Evolutionary conservation across 1,139 yeast species (phyloP), one percentile per base, ranked within the genome.

Genomic region (Yamadazyma triangularis): DNA sequence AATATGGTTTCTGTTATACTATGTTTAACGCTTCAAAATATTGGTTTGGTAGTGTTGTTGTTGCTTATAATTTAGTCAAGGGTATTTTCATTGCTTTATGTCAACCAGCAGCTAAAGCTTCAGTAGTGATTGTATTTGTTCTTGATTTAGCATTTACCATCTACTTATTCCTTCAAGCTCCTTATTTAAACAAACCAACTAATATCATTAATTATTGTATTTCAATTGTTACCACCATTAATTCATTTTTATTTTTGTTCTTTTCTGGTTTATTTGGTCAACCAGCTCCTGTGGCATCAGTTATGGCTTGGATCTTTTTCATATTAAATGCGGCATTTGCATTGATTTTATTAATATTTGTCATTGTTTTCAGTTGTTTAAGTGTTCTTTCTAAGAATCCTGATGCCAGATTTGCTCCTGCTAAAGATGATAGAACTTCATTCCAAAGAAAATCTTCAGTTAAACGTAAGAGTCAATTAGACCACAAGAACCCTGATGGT

Each of bases 221-320:
- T 54, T 67, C 80, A 31, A 61, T 79, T 13, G 87, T 83, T 18
- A 73, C 71, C 16, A 70, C 84, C 9, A 45, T 82, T 34, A 84
- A 84, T 53, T 79, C 91, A 15, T 81, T 83, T 55, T 61, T 84
- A 37, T 83, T 82, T 56, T 56, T 81, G 34, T 83, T 83, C 59
- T 84, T 81, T 50, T 80, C 89, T 4, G 79, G 79, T 42, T 60
- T 84, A 33, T 83, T 80, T 51, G 78, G 79, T 26, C 87, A 81
- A 56, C 72, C 80, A 8, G 77, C 77, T 11, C 70, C 70, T 11
- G 91, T 80, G 11, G 65, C 77, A 11, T 79, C 89, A 4, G 73
- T 84, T 32, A 79, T 83, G 86, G 94, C 87, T 1, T 78, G 89
- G 79, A 70, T 84, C 1, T 83, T 82, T 53, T 84, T 84, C 49